Percentiles rank a stretch among this genome's conserved stretches.
phyloP scores from a whole-genome alignment of 306 rosid genomes.

The Alnus rubra region DNA sequence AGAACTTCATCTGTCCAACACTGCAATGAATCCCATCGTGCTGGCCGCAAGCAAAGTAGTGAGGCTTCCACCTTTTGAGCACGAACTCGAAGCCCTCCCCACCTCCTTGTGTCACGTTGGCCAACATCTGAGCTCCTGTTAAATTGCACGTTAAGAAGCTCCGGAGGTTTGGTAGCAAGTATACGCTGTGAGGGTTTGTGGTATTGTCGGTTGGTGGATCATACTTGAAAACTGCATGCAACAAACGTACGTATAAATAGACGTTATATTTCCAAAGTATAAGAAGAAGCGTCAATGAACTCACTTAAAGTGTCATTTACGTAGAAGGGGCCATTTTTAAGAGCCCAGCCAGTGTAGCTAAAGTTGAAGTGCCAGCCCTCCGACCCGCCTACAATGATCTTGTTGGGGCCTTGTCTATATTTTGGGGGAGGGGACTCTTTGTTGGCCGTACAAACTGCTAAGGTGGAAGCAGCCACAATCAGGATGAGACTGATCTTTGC shows the following conservation, averaged over 20 bases:
- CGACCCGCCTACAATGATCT: slow-evolving; percentile 58
- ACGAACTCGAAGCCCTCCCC: slow-evolving; percentile 45
- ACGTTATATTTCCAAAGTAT: no score
- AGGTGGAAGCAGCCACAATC: slow-evolving; percentile 26
- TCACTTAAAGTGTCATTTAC: slow-evolving; percentile 50
- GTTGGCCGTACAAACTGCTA: slow-evolving; percentile 39
- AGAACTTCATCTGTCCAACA: slow-evolving; percentile 53
- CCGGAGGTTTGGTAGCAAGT: slow-evolving; percentile 42
- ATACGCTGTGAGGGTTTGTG: slow-evolving; percentile 39
- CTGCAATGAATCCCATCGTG: slow-evolving; percentile 45
- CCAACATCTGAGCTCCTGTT: slow-evolving; percentile 41
- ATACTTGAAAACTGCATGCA: slow-evolving; percentile 54
- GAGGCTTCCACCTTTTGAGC: slow-evolving; percentile 44
- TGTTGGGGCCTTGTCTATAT: slow-evolving; percentile 32
- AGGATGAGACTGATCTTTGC: background rate
- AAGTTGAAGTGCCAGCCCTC: slow-evolving; percentile 55
- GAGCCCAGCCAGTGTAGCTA: slow-evolving; percentile 53
- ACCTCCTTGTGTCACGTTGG: slow-evolving; percentile 31
- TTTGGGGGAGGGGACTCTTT: slow-evolving; percentile 31
- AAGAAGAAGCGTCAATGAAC: background rate
- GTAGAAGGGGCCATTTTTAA: slow-evolving; percentile 54
- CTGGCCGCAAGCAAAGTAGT: slow-evolving; percentile 57
- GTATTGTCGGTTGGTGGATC: slow-evolving; percentile 23
- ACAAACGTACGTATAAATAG: background rate
- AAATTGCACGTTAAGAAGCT: slow-evolving; percentile 53